Evolutionary conservation across 768 basidiomycete genomes (phyloP).

Genomic region (Boletus rubescentipes): DNA sequence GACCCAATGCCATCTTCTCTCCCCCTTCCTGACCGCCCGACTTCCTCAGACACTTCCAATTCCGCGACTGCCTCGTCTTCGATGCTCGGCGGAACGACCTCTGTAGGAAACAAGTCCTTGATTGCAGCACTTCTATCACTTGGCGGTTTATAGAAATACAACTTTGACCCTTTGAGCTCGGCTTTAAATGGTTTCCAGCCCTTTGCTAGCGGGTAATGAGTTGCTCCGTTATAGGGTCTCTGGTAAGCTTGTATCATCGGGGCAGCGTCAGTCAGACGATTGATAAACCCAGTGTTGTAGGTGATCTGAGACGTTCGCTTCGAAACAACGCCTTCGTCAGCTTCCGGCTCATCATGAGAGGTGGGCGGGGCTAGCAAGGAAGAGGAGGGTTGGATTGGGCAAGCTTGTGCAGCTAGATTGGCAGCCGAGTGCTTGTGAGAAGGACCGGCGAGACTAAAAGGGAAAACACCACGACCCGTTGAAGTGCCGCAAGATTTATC

Average conservation of each 20-base stretch:
- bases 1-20: conserved; percentile 32
- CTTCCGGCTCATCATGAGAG: conserved; percentile 42
- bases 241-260: conserved; percentile 37
- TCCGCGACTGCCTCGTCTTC: conserved; percentile 44
- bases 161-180: conserved; percentile 79
- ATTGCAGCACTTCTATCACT: conserved; percentile 61
- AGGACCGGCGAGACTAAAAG: conserved; percentile 29
- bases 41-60: conserved; percentile 28
- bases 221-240: conserved; percentile 31
- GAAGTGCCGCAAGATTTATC: conserved; percentile 14
- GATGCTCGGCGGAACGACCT: conserved; percentile 51
- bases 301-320: conserved; percentile 79
- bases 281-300: conserved; percentile 73
- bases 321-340: conserved; percentile 36
- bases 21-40: conserved; percentile 30
- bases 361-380: conserved; percentile 50
- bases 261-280: conserved; percentile 57
- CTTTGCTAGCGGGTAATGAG: conserved; percentile 48
- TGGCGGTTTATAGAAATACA: conserved; percentile 86
- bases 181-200: conserved; percentile 88
- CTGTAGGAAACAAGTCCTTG: conserved; percentile 73
- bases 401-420: conserved; percentile 8
- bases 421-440: conserved; percentile 29
- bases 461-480: conserved; percentile 28
- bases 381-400: conserved; percentile 40